Percentiles rank a stretch among this genome's conserved stretches.
These are phyloP conservation scores for Talaromyces sp. DNA, from an alignment of 2,329 filamentous ascomycete species.

Conservation along the genomic window DNA sequence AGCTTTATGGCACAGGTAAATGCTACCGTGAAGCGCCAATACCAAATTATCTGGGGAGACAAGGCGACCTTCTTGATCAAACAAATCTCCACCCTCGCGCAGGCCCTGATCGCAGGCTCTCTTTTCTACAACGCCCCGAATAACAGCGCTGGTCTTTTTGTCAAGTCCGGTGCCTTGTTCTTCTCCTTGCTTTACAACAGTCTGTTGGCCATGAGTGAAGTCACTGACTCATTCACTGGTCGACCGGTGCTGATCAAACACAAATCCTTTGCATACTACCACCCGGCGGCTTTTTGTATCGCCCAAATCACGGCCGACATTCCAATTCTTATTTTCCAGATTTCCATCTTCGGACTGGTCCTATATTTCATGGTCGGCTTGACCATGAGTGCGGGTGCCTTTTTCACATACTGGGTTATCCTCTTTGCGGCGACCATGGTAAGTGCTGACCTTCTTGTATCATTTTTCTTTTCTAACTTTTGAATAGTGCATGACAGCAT, in stretches of 20 bases:
- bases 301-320: conserved; percentile 47
- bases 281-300: conserved; percentile 45
- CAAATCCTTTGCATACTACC: conserved; percentile 53
- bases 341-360: conserved; percentile 54
- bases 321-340: conserved; percentile 55
- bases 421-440: conserved; percentile 50
- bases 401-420: conserved; percentile 60
- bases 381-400: conserved; percentile 46
- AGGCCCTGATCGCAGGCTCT: conserved; percentile 60
- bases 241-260: conserved; percentile 58
- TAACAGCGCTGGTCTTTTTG: conserved; percentile 57
- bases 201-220: conserved; percentile 61
- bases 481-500: conserved; percentile 50
- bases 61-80: conserved; percentile 61
- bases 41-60: conserved; percentile 62
- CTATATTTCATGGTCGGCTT: conserved; percentile 62
- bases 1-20: conserved; percentile 50
- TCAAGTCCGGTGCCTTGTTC: conserved; percentile 61
- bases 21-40: conserved; percentile 49
- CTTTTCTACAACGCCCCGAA: conserved; percentile 61
- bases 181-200: conserved; percentile 59
- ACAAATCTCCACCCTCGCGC: conserved; percentile 52
- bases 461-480: background rate
- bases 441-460: conserved; percentile 19
- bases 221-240: conserved; percentile 58